Base-by-base conservation (phyloP, 257 asterid genomes). In the Rubia yunnanensis region DNA sequence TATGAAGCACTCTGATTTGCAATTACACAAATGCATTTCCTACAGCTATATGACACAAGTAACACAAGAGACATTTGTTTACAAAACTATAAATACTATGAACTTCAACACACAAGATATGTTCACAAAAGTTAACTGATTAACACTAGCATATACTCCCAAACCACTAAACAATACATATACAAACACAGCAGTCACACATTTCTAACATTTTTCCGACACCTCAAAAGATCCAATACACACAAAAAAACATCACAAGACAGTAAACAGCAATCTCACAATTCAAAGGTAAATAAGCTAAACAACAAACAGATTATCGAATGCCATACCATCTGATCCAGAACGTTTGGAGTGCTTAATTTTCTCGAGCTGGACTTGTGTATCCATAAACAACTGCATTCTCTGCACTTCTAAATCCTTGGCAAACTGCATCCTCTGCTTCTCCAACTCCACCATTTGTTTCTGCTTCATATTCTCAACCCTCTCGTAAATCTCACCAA, bases 331-430 rank as follows among this genome's bases (percentile, higher is more conserved):
- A 72, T 82, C 88, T 9, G 83, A 80, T 56, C 85, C 85, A 15
- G 86, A 73, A 28, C 83, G 80, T 58, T 76, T 87, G 28, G 83
- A 70, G 65, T 73, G 84, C 75, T 85, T 85, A 52, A 84, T 71
- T 76, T 81, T 86, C 79, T 85, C 83, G 2, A 88, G 77, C 79
- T 85, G 86, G 53, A 86, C 79, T 63, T 81, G 88, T 7, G 91
- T 84, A 70, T 86, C 98, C 91, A 83, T 82, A 70, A 85, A 83
- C 79, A 84, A 68, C 38, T 83, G 78, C 94, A 85, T 88, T 81
- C 94, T 88, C 81, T 88, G 95, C 60, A 88, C 92, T 81, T 91
- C 98, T 83, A 88, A 82, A 75, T 88, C 96, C 72, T 84, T 88
- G 1, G 88, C 81, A 74, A 91, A 81, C 74, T 84, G 87, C 89